These are phyloP conservation scores for Patellifolia procumbens DNA, from an alignment of 179 eudicot genomes.

Conservation along the genomic window DNA sequence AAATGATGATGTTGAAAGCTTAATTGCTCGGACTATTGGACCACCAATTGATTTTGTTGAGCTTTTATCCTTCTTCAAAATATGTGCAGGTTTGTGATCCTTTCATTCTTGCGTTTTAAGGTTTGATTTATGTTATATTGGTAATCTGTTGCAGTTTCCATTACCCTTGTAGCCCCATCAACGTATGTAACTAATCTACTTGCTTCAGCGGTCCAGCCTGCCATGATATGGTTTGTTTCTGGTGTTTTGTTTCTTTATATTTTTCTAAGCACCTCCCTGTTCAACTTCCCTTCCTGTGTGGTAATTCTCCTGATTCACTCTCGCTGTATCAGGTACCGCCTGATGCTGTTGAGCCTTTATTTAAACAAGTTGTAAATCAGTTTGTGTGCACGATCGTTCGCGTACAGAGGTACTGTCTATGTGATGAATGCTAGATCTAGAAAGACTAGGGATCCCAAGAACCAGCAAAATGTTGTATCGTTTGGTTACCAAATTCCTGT, in stretches of 20 bases:
- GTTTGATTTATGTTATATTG: neutral
- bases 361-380: constrained; percentile 87
- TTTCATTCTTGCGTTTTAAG: neutral
- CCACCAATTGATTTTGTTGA: constrained; percentile 77
- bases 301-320: neutral
- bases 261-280: neutral
- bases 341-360: constrained; percentile 89
- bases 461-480: neutral
- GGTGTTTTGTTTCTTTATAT: neutral
- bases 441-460: neutral
- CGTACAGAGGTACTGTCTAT: constrained; percentile 78
- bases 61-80: constrained; percentile 85
- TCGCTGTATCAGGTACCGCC: constrained; percentile 79
- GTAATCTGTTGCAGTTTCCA: constrained; percentile 8
- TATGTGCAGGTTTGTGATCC: constrained; percentile 73
- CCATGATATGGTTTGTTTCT: constrained; percentile 82
- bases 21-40: constrained; percentile 81
- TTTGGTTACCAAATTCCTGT: too few species aligned
- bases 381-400: constrained; percentile 91
- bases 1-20: constrained; percentile 96
- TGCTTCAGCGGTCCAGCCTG: constrained; percentile 98
- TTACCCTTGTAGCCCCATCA: constrained; percentile 83
- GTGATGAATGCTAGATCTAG: neutral
- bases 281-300: neutral
- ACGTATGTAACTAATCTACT: constrained; percentile 82